A percentile compares a stretch with the other conserved stretches of the same genome.
Conservation (phyloP, 2,329 filamentous ascomycete species). For the Phaeophleospora eucalypticola region DNA sequence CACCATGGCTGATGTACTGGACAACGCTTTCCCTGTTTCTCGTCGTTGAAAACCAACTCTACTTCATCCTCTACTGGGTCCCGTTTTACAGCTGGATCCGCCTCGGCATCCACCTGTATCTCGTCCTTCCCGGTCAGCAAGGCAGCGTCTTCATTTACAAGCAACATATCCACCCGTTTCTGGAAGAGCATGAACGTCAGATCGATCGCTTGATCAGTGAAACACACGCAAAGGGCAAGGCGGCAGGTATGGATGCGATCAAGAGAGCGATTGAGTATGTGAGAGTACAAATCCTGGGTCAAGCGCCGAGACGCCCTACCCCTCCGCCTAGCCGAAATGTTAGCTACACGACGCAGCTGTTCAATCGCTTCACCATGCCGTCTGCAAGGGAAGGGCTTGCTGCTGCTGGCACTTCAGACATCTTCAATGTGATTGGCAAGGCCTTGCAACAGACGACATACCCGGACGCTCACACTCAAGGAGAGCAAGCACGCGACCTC, state of each 20-base stretch:
- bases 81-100: conserved; percentile 94
- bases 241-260: conserved; percentile 63
- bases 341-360: conserved; percentile 73
- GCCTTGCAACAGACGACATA: conserved; percentile 56
- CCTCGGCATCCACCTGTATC: conserved; percentile 81
- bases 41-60: conserved; percentile 79
- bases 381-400: conserved; percentile 54
- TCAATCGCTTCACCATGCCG: conserved; percentile 83
- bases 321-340: conserved; percentile 44
- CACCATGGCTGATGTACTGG: conserved; percentile 99
- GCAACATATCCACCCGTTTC: conserved; percentile 79
- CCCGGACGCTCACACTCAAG: conserved; percentile 34
- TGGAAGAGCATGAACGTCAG: conserved; percentile 76
- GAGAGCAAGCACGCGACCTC: conserved; percentile 48
- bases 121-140: conserved; percentile 96
- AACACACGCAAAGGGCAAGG: conserved; percentile 71
- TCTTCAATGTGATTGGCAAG: conserved; percentile 72
- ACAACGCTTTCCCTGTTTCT: conserved; percentile 80
- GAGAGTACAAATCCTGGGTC: conserved; percentile 72
- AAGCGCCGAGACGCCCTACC: conserved; percentile 57
- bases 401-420: conserved; percentile 55
- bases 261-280: conserved; percentile 51
- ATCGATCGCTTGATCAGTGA: conserved; percentile 88
- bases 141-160: conserved; percentile 84
- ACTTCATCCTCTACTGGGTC: conserved; percentile 83